Evolutionary conservation across 1,284 basidiomycete genomes (phyloP).

Genomic region (Ustilago sp.): DNA sequence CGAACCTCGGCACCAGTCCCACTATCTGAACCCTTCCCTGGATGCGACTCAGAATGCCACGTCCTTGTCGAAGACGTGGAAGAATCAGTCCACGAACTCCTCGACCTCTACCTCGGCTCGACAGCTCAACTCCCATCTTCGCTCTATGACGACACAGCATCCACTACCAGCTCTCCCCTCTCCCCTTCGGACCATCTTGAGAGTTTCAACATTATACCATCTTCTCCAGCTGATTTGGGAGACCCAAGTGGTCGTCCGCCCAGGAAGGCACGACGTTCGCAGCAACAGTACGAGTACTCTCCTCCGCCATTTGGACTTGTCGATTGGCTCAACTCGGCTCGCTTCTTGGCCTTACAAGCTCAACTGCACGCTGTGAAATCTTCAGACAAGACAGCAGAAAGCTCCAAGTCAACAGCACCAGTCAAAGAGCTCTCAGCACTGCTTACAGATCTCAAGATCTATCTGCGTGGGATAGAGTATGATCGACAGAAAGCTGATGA

Average conservation of each 20-base stretch:
- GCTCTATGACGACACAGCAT: constrained; percentile 32
- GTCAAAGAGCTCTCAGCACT: constrained; percentile 32
- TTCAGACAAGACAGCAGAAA: neutral
- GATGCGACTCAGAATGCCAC: constrained; percentile 20
- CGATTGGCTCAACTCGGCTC: constrained; percentile 44
- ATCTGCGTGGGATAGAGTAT: constrained; percentile 49
- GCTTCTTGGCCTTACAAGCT: constrained; percentile 25
- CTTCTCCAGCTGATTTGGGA: constrained; percentile 23
- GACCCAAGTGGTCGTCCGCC: constrained; percentile 11
- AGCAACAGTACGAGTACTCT: constrained; percentile 50
- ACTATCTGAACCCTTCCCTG: constrained; percentile 31
- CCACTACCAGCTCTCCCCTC: constrained; percentile 36
- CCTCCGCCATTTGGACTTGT: constrained; percentile 49
- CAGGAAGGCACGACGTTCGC: constrained; percentile 14
- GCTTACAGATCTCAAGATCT: constrained; percentile 56
- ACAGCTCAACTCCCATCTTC: constrained; percentile 35
- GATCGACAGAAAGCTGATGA: constrained; percentile 41
- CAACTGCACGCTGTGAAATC: neutral
- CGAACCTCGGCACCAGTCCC: constrained; percentile 2
- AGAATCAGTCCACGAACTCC: constrained; percentile 48
- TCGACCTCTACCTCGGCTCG: constrained; percentile 48
- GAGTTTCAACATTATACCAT: constrained; percentile 21
- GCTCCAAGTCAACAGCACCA: constrained; percentile 24
- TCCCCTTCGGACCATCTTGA: constrained; percentile 48
- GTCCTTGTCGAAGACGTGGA: constrained; percentile 51